Evolutionary conservation across 352 stramenopile genomes (phyloP).

Genomic region (Phytophthora pini): DNA sequence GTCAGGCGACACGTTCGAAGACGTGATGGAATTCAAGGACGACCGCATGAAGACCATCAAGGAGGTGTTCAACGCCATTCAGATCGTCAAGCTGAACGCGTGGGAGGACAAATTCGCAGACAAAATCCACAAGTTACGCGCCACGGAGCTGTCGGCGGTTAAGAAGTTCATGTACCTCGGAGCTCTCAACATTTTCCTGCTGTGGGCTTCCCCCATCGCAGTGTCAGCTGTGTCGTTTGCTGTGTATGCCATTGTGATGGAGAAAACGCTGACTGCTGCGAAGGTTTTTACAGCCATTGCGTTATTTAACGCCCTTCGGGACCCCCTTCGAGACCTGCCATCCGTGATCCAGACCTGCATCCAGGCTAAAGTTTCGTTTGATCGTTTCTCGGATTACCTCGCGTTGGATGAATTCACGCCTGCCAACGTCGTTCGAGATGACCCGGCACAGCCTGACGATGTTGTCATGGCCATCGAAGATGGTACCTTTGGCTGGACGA

Average conservation of each 20-base stretch:
- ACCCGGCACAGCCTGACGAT: constrained; percentile 6
- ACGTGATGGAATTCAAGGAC: constrained; percentile 89
- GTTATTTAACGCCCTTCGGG: constrained; percentile 53
- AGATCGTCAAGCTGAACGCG: constrained; percentile 96
- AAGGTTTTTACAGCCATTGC: constrained; percentile 64
- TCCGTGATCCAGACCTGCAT: constrained; percentile 41
- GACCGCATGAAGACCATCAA: constrained; percentile 89
- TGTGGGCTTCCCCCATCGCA: constrained; percentile 37
- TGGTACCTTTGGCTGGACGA: constrained; percentile 43
- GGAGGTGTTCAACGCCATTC: constrained; percentile 93
- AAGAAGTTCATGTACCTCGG: constrained; percentile 50
- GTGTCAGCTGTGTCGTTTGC: constrained; percentile 59
- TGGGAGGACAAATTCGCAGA: constrained; percentile 89
- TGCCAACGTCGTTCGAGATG: constrained; percentile 25
- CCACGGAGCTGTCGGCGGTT: constrained; percentile 87
- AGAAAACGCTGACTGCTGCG: constrained; percentile 45
- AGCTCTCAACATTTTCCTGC: constrained; percentile 41
- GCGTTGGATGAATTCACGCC: constrained; percentile 27
- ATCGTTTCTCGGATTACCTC: constrained; percentile 48
- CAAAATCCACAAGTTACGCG: constrained; percentile 68
- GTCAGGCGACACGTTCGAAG: constrained; percentile 62
- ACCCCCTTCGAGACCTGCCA: constrained; percentile 43
- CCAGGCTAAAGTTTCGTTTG: constrained; percentile 44
- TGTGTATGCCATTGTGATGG: constrained; percentile 50
- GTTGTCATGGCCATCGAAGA: constrained; percentile 35